Percentiles rank a stretch among this genome's conserved stretches.
Evolutionary conservation across 2,329 filamentous ascomycete genomes (phyloP).

Genomic region (Fusarium nematophilum): DNA sequence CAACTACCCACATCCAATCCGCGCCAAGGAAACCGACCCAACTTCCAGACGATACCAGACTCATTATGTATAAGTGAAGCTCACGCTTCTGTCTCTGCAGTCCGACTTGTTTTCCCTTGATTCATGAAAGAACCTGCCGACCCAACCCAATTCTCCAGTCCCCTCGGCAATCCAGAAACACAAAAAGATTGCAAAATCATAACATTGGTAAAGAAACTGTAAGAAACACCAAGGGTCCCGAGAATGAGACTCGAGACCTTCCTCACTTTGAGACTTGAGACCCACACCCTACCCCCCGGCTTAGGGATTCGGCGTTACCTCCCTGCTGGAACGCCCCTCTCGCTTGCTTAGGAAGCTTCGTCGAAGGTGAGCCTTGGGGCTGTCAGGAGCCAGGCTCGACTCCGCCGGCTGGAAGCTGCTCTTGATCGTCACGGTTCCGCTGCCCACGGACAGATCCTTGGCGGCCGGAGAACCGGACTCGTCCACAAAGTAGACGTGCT

Average conservation of each 20-base stretch:
- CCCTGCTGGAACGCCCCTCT: conserved; percentile 57
- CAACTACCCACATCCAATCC: conserved; percentile 23
- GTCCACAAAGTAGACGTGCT: conserved; percentile 90
- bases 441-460: conserved; percentile 80
- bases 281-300: neutral
- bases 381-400: conserved; percentile 54
- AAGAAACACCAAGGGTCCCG: neutral
- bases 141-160: neutral
- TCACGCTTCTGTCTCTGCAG: conserved; percentile 4
- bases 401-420: conserved; percentile 75
- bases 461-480: conserved; percentile 76
- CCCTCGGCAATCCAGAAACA: conserved; percentile 15
- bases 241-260: conserved; percentile 13
- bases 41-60: conserved; percentile 30
- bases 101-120: neutral
- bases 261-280: no score
- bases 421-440: conserved; percentile 77
- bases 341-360: conserved; percentile 68
- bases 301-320: conserved; percentile 54
- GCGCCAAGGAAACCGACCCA: conserved; percentile 30
- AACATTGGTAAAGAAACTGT: conserved; percentile 8
- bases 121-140: conserved; percentile 24
- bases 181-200: conserved; percentile 25
- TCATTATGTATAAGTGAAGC: conserved; percentile 13
- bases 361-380: conserved; percentile 60